A percentile compares a stretch with the other conserved stretches of the same genome.
phyloP scores from a whole-genome alignment of 805 yeast species.

The Candida ficus region DNA sequence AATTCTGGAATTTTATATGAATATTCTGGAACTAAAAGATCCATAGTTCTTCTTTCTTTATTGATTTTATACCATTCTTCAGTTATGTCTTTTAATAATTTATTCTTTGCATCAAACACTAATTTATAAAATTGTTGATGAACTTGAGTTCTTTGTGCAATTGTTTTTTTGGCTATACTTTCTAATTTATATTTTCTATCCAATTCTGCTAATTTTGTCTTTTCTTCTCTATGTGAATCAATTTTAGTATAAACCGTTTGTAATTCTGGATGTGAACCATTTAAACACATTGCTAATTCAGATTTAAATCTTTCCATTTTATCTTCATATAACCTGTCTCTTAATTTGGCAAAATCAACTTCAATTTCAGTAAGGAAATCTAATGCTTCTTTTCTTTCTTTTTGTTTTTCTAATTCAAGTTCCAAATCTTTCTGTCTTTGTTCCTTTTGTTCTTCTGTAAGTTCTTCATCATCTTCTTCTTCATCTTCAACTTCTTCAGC shows the following conservation, averaged over 20 bases:
- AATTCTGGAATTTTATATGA: constrained; percentile 36
- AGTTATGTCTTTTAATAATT: constrained; percentile 68
- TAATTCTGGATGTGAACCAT: constrained; percentile 90
- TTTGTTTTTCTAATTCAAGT: constrained; percentile 28
- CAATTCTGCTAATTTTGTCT: constrained; percentile 45
- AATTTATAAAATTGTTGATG: constrained; percentile 80
- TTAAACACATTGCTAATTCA: constrained; percentile 80
- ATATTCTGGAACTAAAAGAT: constrained; percentile 47
- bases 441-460: constrained; percentile 19
- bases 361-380: constrained; percentile 76
- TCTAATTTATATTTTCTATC: constrained; percentile 61
- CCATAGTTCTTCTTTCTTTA: constrained; percentile 80
- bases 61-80: constrained; percentile 89
- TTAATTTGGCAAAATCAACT: constrained; percentile 74
- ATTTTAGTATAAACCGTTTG: constrained; percentile 65
- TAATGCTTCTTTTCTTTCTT: constrained; percentile 56
- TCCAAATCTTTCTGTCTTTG: constrained; percentile 20
- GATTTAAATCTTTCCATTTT: constrained; percentile 71
- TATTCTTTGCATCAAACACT: constrained; percentile 58
- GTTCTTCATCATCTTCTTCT: constrained; percentile 21
- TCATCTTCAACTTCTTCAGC: constrained; percentile 20
- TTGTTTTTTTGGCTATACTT: constrained; percentile 76
- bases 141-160: constrained; percentile 69
- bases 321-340: constrained; percentile 83
- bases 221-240: constrained; percentile 68